A percentile compares a stretch with the other conserved stretches of the same genome.
These are phyloP conservation scores for Chionographis japonica DNA, from an alignment of 106 monocot species.

Conservation along the genomic window DNA sequence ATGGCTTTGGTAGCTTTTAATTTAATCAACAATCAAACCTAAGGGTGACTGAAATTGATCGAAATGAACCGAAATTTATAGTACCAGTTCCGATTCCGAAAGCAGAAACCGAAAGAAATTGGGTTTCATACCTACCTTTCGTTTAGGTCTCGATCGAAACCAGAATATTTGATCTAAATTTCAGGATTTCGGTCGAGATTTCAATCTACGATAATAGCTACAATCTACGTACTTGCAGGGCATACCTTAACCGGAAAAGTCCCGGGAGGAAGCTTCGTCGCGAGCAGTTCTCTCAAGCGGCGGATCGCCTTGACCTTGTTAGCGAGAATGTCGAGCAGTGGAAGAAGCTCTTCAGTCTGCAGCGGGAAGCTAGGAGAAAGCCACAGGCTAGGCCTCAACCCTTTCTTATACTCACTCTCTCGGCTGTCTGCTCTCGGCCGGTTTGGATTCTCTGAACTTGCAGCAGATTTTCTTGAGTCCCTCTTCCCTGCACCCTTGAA, in stretches of 20 bases:
- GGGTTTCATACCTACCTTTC: too few species aligned
- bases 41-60: too few species aligned
- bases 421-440: constrained; percentile 15
- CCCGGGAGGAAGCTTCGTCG: constrained; percentile 55
- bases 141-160: too few species aligned
- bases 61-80: too few species aligned
- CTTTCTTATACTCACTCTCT: constrained; percentile 60
- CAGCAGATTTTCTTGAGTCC: constrained; percentile 14
- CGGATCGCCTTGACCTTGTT: constrained; percentile 63
- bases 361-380: constrained; percentile 60
- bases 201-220: too few species aligned
- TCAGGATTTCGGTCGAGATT: too few species aligned
- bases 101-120: too few species aligned
- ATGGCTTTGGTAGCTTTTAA: too few species aligned
- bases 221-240: too few species aligned
- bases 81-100: too few species aligned
- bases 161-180: too few species aligned
- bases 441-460: constrained; percentile 8
- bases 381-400: constrained; percentile 59
- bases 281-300: constrained; percentile 59
- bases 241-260: constrained; percentile 85
- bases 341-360: constrained; percentile 53
- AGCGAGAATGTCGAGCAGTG: constrained; percentile 64
- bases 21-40: too few species aligned
- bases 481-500: constrained; percentile 3